Evolutionary conservation across 768 basidiomycete species (phyloP).

Genomic region (Suillus cothurnatus): DNA sequence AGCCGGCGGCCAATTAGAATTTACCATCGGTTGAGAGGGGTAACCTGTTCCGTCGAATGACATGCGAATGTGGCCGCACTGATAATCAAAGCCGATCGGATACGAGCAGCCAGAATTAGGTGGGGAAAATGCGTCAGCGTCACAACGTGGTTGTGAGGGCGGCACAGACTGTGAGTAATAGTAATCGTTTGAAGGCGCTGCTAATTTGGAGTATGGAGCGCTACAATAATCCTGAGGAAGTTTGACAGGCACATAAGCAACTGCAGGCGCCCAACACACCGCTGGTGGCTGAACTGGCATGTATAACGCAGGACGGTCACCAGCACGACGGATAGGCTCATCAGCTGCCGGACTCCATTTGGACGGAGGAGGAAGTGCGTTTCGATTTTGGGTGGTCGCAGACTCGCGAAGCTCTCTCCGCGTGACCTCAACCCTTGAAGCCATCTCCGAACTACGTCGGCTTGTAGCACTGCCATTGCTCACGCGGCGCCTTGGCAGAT

Average conservation of each 20-base stretch:
- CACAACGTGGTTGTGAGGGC: slow-evolving; percentile 60
- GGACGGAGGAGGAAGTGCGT: slow-evolving; percentile 66
- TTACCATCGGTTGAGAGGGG: slow-evolving; percentile 38
- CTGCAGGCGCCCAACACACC: slow-evolving; percentile 26
- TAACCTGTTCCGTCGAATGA: slow-evolving; percentile 44
- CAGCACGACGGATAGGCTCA: slow-evolving; percentile 65
- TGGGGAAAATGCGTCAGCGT: slow-evolving; percentile 48
- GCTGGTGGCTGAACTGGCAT: slow-evolving; percentile 59
- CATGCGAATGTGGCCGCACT: slow-evolving; percentile 48
- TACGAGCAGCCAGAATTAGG: slow-evolving; percentile 59
- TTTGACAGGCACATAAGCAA: slow-evolving; percentile 26
- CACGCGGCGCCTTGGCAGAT: slow-evolving; percentile 67
- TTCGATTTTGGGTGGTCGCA: slow-evolving; percentile 22
- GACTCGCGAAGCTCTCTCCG: slow-evolving; percentile 4
- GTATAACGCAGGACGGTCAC: slow-evolving; percentile 60
- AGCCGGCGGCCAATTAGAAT: slow-evolving; percentile 48
- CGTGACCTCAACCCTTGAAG: neutral
- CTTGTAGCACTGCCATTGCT: slow-evolving; percentile 19
- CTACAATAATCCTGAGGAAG: slow-evolving; percentile 16
- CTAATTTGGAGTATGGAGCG: slow-evolving; percentile 27
- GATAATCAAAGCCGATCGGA: slow-evolving; percentile 57
- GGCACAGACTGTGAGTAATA: slow-evolving; percentile 32
- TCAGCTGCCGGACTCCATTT: slow-evolving; percentile 84
- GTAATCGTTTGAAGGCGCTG: slow-evolving; percentile 17
- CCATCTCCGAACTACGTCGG: neutral